Base-by-base conservation (phyloP, 164 flowering plant genomes). In the Macadamia integrifolia region DNA sequence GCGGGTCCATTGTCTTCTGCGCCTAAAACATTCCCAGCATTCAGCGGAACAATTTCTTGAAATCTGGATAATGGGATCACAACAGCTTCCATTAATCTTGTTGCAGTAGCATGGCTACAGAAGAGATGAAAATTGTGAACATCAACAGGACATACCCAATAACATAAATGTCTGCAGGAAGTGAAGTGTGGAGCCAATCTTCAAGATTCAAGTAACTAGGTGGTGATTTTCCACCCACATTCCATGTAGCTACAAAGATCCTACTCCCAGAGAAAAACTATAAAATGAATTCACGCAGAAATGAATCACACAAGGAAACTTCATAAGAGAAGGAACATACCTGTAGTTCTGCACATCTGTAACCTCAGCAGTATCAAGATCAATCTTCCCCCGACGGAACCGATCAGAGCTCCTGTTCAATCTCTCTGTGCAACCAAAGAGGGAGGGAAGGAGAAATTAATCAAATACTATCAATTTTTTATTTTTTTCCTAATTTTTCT, bases 1-100 rank as follows among this genome's bases (percentile, higher is more conserved):
- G 82, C 82, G 50, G 82, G 82, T 10, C 79, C 82, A 66, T 79
- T 73, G 66, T 79, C 79, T 69, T 79, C 82, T 58, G 82, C 71
- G 0, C 79, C 82, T 50, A 79, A 71, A 52, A 79, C 72, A 60
- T 79, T 79, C 66, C 79, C 79, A 23, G 82, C 82, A 69, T 79
- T 79, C 61, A 79, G 58, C 40, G 82, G 82, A 70, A 79, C 82
- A 31, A 79, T 74, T 69, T 79, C 82, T 58, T 79, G 82, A 76
- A 79, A 79, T 40, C 82, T 79, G 73, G 56, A 58, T 52, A 64
- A 53, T 58, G 15, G 52, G 57, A 48, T 40, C 49, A 56, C 32
- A 46, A 11, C 46, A 35, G 57, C 63, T 52, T 53, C 53, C 29
- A 11, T 66, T 32, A 59, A 58, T 53, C 60, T 49, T 35, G 65